Percentiles rank a stretch among this genome's conserved stretches.
These are phyloP conservation scores for Elaeagnus macrophylla DNA, from an alignment of 306 rosid genomes.

Conservation along the genomic window DNA sequence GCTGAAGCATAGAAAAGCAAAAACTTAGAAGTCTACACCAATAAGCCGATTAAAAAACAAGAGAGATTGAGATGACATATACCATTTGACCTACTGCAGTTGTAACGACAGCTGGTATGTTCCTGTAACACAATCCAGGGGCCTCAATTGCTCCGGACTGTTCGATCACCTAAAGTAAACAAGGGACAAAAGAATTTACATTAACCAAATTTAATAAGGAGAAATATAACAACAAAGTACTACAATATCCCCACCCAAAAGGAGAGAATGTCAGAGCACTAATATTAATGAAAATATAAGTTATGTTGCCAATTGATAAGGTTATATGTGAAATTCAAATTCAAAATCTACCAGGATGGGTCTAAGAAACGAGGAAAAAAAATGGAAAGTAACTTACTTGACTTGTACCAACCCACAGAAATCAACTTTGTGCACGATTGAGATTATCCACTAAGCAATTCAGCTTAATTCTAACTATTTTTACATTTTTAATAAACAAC, in stretches of 20 bases:
- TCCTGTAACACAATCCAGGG: constrained; percentile 42
- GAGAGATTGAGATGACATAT: constrained; percentile 7
- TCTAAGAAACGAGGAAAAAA: neutral
- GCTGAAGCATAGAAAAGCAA: neutral
- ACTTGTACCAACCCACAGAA: neutral
- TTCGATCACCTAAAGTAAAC: constrained; percentile 57
- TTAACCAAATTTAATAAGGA: no score
- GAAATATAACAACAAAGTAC: no score
- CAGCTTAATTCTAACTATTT: no score
- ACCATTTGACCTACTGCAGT: constrained; percentile 90
- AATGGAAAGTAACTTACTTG: neutral
- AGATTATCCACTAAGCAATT: no score
- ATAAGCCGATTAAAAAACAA: neutral
- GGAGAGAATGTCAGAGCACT: neutral
- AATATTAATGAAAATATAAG: neutral
- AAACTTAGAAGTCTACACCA: neutral
- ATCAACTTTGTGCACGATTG: neutral
- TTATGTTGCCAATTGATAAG: no score
- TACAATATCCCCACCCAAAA: no score
- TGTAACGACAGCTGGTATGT: constrained; percentile 57
- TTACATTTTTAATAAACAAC: no score
- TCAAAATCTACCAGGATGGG: no score
- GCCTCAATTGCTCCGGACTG: constrained; percentile 68
- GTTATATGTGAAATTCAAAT: no score
- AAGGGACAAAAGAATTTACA: neutral